These are phyloP conservation scores for Sindora glabra DNA, from an alignment of 306 rosid genomes.

Conservation along the genomic window DNA sequence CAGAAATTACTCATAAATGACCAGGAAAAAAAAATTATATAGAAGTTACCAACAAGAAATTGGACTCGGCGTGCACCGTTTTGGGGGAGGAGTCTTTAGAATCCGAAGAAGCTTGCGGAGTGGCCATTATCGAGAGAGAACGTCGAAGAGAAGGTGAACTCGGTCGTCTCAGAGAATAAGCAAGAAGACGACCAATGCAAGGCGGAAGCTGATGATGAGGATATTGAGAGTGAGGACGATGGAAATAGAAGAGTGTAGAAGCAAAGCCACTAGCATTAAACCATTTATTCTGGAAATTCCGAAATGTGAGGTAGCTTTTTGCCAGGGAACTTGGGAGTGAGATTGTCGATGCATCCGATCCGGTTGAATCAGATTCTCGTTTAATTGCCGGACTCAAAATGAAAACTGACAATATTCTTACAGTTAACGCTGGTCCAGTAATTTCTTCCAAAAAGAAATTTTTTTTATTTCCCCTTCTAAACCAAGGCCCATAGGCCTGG, in stretches of 20 bases:
- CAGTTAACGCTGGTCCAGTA: no score
- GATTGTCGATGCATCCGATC: no score
- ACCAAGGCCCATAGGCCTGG: no score
- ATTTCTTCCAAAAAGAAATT: no score
- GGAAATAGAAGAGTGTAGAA: slow-evolving; percentile 53
- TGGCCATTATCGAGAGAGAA: slow-evolving; percentile 41
- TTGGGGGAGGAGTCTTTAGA: slow-evolving; percentile 34
- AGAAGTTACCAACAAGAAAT: neutral
- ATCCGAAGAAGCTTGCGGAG: slow-evolving; percentile 30
- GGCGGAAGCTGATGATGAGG: slow-evolving; percentile 37
- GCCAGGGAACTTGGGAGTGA: no score
- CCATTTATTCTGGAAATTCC: slow-evolving; percentile 16
- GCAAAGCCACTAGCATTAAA: slow-evolving; percentile 28
- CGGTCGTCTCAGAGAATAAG: slow-evolving; percentile 39
- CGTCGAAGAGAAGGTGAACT: slow-evolving; percentile 36
- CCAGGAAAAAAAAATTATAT: no score
- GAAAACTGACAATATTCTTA: no score
- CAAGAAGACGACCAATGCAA: slow-evolving; percentile 35
- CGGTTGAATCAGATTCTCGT: no score
- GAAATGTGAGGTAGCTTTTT: slow-evolving; percentile 17
- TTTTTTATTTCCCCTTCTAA: no score
- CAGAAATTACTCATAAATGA: no score
- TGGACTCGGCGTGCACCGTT: slow-evolving; percentile 48
- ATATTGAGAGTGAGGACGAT: slow-evolving; percentile 39
- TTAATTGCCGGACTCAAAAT: no score